Conservation (phyloP, 495 filamentous ascomycete genomes). For the Trichocladium antarcticum region DNA sequence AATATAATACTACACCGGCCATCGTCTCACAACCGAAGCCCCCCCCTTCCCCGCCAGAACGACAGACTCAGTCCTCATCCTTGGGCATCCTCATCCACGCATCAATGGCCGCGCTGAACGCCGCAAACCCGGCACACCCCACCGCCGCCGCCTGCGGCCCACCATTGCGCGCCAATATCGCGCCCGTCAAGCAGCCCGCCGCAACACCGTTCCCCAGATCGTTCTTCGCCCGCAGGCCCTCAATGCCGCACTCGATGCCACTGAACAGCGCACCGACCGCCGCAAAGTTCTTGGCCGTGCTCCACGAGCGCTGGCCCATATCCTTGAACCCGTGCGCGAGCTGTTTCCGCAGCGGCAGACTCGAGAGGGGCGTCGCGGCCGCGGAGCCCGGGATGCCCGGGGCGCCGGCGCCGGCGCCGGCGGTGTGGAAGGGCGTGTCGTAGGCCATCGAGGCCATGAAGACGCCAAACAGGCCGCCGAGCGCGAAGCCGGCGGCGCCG, state of each 20-base stretch:
- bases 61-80: slow-evolving; percentile 34
- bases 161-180: slow-evolving; percentile 68
- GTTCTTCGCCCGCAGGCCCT: slow-evolving; percentile 85
- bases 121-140: slow-evolving; percentile 90
- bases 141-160: slow-evolving; percentile 83
- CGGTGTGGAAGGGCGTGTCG: slow-evolving; percentile 25
- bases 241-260: slow-evolving; percentile 92
- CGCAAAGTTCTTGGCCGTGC: slow-evolving; percentile 89
- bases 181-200: slow-evolving; percentile 86
- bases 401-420: slow-evolving; percentile 1
- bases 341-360: slow-evolving; percentile 73
- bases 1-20: slow-evolving; percentile 1
- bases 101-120: slow-evolving; percentile 92
- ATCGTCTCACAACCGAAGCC: not conserved
- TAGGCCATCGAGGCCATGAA: slow-evolving; percentile 72
- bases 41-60: not conserved
- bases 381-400: slow-evolving; percentile 8
- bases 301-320: slow-evolving; percentile 76
- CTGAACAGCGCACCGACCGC: slow-evolving; percentile 79
- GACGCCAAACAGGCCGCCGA: slow-evolving; percentile 84
- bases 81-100: slow-evolving; percentile 64
- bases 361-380: slow-evolving; percentile 42
- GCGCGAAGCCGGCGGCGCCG: slow-evolving; percentile 77
- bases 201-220: slow-evolving; percentile 80
- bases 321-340: slow-evolving; percentile 77